Evolutionary conservation across 2,329 filamentous ascomycete species (phyloP).

Genomic region (Colletotrichum sp.): DNA sequence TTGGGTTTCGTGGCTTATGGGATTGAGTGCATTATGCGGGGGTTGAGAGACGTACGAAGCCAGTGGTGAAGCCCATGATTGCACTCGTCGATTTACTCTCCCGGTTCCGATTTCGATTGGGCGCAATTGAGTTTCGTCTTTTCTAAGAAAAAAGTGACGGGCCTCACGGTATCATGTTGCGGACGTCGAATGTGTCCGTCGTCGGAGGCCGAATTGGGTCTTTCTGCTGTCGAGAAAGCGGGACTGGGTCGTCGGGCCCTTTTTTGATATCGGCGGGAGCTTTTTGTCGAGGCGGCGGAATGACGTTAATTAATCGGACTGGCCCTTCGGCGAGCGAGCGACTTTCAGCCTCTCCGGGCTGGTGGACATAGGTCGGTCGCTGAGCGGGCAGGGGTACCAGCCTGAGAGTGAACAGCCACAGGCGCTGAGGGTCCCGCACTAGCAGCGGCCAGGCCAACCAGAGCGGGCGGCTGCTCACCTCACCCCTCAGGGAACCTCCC

Average conservation of each 20-base stretch:
- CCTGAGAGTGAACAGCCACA: not conserved
- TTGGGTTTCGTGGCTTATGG: not conserved
- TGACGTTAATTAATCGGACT: constrained; percentile 18
- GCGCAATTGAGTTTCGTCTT: not conserved
- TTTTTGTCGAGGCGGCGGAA: not conserved
- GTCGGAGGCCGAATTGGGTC: constrained; percentile 1
- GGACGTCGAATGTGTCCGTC: not conserved
- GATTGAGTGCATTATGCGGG: not conserved
- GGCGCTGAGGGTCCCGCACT: not conserved
- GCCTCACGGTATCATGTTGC: constrained; percentile 17
- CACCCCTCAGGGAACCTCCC: not conserved
- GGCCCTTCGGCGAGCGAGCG: not conserved
- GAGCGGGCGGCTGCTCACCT: not conserved
- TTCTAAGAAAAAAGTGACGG: not conserved
- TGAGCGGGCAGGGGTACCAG: not conserved
- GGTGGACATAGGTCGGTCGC: constrained; percentile 9
- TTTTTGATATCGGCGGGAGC: not conserved
- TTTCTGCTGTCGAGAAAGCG: constrained; percentile 3
- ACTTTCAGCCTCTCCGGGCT: constrained; percentile 20
- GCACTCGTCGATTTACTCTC: not conserved
- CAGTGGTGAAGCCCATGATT: constrained; percentile 74
- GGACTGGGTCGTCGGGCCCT: not conserved
- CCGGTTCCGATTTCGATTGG: not conserved
- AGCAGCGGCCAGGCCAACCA: not conserved
- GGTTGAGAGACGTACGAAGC: constrained; percentile 64